Evolutionary conservation across 2,329 filamentous ascomycete genomes (phyloP).

Genomic region (Dichotomopilus funicola): DNA sequence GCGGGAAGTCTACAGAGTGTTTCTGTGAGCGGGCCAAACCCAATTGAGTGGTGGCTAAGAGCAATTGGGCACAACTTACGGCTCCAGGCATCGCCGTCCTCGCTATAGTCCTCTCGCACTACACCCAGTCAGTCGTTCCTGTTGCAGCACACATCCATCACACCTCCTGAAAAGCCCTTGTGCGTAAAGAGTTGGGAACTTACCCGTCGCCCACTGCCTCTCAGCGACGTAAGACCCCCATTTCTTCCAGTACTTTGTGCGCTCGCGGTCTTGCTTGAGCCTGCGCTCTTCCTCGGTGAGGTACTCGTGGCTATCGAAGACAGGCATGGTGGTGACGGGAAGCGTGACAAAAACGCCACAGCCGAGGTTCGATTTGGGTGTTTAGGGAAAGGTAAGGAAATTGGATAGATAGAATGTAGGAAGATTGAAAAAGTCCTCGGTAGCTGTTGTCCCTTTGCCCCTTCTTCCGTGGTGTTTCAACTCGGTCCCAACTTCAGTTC

Average conservation of each 20-base stretch:
- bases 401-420: too few species aligned
- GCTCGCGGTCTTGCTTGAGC: conserved; percentile 76
- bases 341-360: neutral
- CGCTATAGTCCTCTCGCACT: conserved; percentile 88
- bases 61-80: conserved; percentile 52
- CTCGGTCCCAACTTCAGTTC: too few species aligned
- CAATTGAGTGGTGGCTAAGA: neutral
- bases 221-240: conserved; percentile 94
- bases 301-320: conserved; percentile 82
- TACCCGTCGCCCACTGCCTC: conserved; percentile 91
- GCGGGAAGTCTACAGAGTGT: conserved; percentile 67
- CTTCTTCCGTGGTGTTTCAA: too few species aligned
- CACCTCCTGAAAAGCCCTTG: neutral
- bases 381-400: neutral
- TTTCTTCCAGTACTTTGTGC: conserved; percentile 93
- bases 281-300: conserved; percentile 86
- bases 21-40: conserved; percentile 11
- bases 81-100: conserved; percentile 91
- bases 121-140: conserved; percentile 21
- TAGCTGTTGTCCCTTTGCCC: too few species aligned
- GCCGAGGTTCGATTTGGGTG: too few species aligned
- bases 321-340: conserved; percentile 60
- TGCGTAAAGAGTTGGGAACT: conserved; percentile 24
- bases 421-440: too few species aligned
- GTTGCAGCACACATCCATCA: neutral